Conservation (phyloP, 2,329 filamentous ascomycete genomes). For the Alternaria viburni region DNA sequence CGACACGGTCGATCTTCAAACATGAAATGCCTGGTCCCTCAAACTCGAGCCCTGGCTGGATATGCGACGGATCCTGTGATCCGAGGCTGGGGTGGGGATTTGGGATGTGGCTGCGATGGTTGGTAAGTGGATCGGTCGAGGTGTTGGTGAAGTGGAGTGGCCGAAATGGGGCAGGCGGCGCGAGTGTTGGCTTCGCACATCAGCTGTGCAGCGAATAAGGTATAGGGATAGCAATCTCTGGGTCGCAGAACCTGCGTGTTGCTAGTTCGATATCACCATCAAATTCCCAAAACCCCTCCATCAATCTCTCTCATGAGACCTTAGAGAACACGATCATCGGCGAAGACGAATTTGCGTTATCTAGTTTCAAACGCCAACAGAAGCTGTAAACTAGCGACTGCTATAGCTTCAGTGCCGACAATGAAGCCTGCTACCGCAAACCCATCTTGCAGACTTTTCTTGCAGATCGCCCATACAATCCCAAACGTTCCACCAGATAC, state of each 20-base stretch:
- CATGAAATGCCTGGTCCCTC: constrained; percentile 14
- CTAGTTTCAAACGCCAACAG: neutral
- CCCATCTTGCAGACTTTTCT: neutral
- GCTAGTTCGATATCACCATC: too few relatives aligned
- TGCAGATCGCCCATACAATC: neutral
- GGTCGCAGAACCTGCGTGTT: too few relatives aligned
- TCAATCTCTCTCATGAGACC: too few relatives aligned
- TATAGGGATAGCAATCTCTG: too few relatives aligned
- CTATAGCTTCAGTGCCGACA: neutral
- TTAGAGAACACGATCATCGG: too few relatives aligned
- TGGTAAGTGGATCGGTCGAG: constrained; percentile 6
- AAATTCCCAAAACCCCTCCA: too few relatives aligned
- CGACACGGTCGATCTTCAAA: constrained; percentile 28
- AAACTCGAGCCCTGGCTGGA: neutral
- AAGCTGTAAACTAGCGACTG: neutral
- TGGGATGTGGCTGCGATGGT: neutral
- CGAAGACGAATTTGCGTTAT: too few relatives aligned
- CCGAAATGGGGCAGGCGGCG: constrained; percentile 5
- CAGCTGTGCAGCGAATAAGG: too few relatives aligned
- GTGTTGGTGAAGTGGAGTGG: neutral
- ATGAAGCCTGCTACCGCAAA: neutral
- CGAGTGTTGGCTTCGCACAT: neutral
- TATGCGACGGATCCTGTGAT: neutral
- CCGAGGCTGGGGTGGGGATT: neutral
- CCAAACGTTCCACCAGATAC: neutral